Conservation (phyloP, 75 land plant species). For the Pinus taeda region DNA sequence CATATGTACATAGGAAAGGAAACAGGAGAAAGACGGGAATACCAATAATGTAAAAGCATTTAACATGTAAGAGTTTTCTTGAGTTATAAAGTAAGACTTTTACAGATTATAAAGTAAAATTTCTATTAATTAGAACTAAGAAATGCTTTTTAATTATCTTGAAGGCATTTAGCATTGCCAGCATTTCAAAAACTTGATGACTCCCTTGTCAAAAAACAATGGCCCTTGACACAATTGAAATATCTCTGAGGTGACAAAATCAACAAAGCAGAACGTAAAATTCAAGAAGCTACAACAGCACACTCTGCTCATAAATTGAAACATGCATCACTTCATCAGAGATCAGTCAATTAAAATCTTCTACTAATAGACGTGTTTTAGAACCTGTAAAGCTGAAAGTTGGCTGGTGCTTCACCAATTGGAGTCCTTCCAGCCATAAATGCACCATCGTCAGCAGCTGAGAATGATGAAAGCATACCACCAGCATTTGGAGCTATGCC, state of each 20-base stretch:
- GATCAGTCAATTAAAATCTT: not conserved
- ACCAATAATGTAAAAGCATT: not conserved
- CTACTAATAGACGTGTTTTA: not conserved
- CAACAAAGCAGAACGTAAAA: not conserved
- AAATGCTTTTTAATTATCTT: not conserved
- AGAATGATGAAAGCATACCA: slow-evolving; percentile 47
- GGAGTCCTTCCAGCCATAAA: slow-evolving; percentile 28
- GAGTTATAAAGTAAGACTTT: not conserved
- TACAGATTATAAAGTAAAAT: not conserved
- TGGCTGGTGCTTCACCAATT: slow-evolving; percentile 60
- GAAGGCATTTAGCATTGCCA: slow-evolving; percentile 4
- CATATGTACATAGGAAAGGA: not conserved
- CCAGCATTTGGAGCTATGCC: slow-evolving; percentile 47
- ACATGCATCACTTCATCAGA: not conserved
- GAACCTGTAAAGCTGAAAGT: slow-evolving; percentile 94
- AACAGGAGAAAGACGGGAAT: not conserved
- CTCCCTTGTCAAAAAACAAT: not conserved
- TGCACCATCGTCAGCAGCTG: slow-evolving; percentile 46
- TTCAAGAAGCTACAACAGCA: not conserved
- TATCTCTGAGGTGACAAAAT: not conserved
- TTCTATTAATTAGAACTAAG: not conserved
- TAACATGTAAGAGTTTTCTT: not conserved
- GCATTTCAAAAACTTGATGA: not conserved
- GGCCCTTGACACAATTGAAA: not conserved
- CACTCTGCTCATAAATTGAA: not conserved